Conservation (phyloP, 139 green algal species). For the Chlorella sorokiniana region DNA sequence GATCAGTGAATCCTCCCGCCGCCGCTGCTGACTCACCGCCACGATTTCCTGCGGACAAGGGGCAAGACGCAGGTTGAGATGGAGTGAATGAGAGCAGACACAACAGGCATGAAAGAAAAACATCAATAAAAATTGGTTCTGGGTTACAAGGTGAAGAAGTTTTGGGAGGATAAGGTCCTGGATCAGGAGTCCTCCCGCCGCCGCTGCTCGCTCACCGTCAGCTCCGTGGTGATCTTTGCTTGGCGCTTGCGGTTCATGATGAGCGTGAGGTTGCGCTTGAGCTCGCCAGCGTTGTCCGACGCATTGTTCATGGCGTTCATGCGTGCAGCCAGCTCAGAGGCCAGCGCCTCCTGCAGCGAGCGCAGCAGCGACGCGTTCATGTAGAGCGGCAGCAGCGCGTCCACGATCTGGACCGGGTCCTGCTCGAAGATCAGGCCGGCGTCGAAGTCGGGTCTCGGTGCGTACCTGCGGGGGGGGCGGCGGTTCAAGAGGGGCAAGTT, state of each 20-base stretch:
- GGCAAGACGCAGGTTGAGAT: no score
- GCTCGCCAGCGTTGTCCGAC: constrained; percentile 95
- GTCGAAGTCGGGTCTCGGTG: constrained; percentile 84
- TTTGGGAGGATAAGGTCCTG: no score
- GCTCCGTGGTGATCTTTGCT: constrained; percentile 88
- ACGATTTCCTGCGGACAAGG: no score
- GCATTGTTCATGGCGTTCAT: constrained; percentile 99
- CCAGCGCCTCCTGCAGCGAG: constrained; percentile 86
- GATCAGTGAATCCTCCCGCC: no score
- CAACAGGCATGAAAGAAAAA: no score
- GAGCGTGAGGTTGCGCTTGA: constrained; percentile 86
- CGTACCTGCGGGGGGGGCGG: constrained; percentile 42
- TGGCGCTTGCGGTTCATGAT: constrained; percentile 96
- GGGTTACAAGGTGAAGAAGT: no score
- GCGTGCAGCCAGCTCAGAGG: constrained; percentile 96
- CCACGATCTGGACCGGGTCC: constrained; percentile 98
- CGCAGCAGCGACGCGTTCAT: constrained; percentile 94
- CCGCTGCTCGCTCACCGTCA: constrained; percentile 20
- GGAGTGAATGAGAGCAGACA: no score
- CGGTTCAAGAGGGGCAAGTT: not conserved
- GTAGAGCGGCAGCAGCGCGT: constrained; percentile 98
- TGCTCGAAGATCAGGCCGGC: constrained; percentile 97
- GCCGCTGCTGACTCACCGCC: no score
- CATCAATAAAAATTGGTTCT: no score
- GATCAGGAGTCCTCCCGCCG: not conserved